phyloP scores from a whole-genome alignment of 1,139 yeast genomes.

The Pichiaceae sp. region DNA sequence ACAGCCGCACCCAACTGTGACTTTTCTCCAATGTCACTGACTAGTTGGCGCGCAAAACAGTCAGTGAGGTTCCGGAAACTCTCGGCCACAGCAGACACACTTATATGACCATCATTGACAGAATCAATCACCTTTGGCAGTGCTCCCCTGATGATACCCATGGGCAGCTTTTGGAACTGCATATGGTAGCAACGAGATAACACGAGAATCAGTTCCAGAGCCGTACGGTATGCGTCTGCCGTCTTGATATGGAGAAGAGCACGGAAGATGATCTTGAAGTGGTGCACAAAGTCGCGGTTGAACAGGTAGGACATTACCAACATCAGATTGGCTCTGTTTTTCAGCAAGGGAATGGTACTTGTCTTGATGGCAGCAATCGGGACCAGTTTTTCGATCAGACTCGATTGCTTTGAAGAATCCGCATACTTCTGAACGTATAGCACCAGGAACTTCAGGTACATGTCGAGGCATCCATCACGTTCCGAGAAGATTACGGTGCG shows the following conservation, averaged over 20 bases:
- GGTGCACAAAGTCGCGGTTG: constrained; percentile 18
- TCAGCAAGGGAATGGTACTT: constrained; percentile 14
- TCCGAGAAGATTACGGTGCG: constrained; percentile 5
- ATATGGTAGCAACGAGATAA: constrained; percentile 7
- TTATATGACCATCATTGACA: constrained; percentile 8
- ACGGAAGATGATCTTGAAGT: constrained; percentile 14
- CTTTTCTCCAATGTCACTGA: constrained; percentile 1
- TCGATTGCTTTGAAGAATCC: constrained; percentile 9
- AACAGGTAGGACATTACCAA: constrained; percentile 20
- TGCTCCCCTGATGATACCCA: constrained; percentile 11
- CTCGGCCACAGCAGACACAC: constrained; percentile 2
- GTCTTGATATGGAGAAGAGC: constrained; percentile 8
- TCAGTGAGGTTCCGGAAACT: constrained; percentile 5
- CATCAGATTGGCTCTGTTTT: constrained; percentile 21
- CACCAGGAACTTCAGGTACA: constrained; percentile 21
- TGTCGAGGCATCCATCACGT: constrained; percentile 21
- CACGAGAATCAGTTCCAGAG: constrained; percentile 9
- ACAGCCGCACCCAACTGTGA: constrained; percentile 3
- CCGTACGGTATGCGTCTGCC: constrained; percentile 6
- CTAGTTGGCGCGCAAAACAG: constrained; percentile 4
- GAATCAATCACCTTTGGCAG: constrained; percentile 10
- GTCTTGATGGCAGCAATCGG: constrained; percentile 23
- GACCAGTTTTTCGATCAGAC: constrained; percentile 22
- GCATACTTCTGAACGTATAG: constrained; percentile 14
- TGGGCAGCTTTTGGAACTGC: constrained; percentile 12